phyloP scores from a whole-genome alignment of 495 filamentous ascomycete genomes.

The Beverwykella pulmonaria region DNA sequence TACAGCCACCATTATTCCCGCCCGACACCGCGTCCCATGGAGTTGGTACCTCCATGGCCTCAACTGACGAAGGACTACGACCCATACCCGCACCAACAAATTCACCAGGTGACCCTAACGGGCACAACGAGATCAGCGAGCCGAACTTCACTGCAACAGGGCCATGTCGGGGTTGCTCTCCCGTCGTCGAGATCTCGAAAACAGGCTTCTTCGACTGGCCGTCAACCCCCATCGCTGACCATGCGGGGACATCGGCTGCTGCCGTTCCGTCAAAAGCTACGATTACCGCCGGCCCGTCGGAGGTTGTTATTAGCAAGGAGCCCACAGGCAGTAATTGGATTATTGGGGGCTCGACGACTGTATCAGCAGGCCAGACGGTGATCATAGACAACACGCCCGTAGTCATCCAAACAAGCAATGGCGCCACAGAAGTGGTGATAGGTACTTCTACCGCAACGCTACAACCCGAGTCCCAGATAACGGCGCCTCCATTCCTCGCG shows the following conservation, averaged over 20 bases:
- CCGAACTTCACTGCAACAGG: slow-evolving; percentile 23
- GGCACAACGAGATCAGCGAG: slow-evolving; percentile 31
- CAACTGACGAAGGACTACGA: slow-evolving; percentile 26
- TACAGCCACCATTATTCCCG: neutral
- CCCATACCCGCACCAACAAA: slow-evolving; percentile 26
- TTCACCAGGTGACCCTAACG: slow-evolving; percentile 19
- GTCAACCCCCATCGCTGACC: slow-evolving; percentile 20
- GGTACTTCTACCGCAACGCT: slow-evolving; percentile 15
- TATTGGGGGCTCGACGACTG: slow-evolving; percentile 12
- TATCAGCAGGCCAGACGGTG: slow-evolving; percentile 27
- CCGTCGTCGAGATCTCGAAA: slow-evolving; percentile 25
- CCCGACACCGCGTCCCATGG: neutral
- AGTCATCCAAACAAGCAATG: slow-evolving; percentile 26
- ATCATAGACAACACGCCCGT: slow-evolving; percentile 32
- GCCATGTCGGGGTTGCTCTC: slow-evolving; percentile 30
- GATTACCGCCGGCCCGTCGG: slow-evolving; percentile 30
- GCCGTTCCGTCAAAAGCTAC: slow-evolving; percentile 12
- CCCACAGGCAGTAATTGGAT: slow-evolving; percentile 12
- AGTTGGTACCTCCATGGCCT: slow-evolving; percentile 7
- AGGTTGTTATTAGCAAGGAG: slow-evolving; percentile 25
- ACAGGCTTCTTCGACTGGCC: slow-evolving; percentile 19
- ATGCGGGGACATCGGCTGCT: slow-evolving; percentile 4
- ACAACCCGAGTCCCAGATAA: slow-evolving; percentile 4
- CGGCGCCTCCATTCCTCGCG: slow-evolving; percentile 8
- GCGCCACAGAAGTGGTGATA: slow-evolving; percentile 22